These are phyloP conservation scores for Diversispora epigaea DNA, from an alignment of 192 early-diverging fungal genomes.

Conservation along the genomic window DNA sequence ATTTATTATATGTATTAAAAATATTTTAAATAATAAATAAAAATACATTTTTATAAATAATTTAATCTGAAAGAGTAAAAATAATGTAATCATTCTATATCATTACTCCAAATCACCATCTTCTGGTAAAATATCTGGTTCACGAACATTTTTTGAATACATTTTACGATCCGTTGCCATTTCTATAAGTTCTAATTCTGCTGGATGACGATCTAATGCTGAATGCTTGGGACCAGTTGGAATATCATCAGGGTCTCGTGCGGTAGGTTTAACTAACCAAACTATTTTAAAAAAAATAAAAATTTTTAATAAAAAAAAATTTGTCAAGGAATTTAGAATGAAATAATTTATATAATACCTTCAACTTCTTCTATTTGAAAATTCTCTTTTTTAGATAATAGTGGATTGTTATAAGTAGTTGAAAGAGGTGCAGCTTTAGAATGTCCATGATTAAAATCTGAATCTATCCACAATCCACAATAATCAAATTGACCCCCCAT, in stretches of 20 bases:
- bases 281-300: slow-evolving; percentile 39
- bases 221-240: slow-evolving; percentile 49
- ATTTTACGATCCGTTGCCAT: slow-evolving; percentile 68
- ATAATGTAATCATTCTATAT: too few species aligned
- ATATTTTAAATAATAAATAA: too few species aligned
- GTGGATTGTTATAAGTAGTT: slow-evolving; percentile 64
- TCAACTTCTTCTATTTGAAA: slow-evolving; percentile 70
- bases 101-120: not conserved
- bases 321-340: not conserved
- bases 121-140: slow-evolving; percentile 35
- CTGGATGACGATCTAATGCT: slow-evolving; percentile 58
- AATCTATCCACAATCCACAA: slow-evolving; percentile 69
- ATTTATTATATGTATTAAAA: too few species aligned
- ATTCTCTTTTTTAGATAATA: slow-evolving; percentile 49
- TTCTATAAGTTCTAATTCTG: slow-evolving; percentile 70
- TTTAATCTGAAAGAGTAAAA: too few species aligned
- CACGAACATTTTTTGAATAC: slow-evolving; percentile 63
- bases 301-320: not conserved
- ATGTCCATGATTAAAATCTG: slow-evolving; percentile 59
- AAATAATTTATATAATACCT: slow-evolving; percentile 41
- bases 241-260: slow-evolving; percentile 45
- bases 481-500: slow-evolving; percentile 76
- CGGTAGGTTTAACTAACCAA: slow-evolving; percentile 64
- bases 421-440: slow-evolving; percentile 59
- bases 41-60: too few species aligned